phyloP scores from a whole-genome alignment of 495 filamentous ascomycete genomes.

The Rostrohypoxylon terebratum region DNA sequence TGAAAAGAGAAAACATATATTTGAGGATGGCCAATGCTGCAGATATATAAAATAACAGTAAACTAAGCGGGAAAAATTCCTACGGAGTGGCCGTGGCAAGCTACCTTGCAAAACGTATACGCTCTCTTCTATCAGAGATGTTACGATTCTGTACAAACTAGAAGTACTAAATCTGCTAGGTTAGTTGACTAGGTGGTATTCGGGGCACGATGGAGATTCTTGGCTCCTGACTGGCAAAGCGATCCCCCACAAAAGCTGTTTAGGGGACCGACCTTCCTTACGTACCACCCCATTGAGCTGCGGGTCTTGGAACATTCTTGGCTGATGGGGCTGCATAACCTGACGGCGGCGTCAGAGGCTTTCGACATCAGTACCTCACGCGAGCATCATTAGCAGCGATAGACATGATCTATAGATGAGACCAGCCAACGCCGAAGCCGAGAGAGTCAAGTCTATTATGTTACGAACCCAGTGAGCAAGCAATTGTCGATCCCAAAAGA shows the following conservation, averaged over 20 bases:
- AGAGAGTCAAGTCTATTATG: slow-evolving; percentile 16
- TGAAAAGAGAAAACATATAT: slow-evolving; percentile 2
- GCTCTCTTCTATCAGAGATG: slow-evolving; percentile 38
- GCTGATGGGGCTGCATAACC: slow-evolving; percentile 40
- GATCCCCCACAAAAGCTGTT: slow-evolving; percentile 42
- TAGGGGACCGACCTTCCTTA: slow-evolving; percentile 41
- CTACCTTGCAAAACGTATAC: slow-evolving; percentile 34
- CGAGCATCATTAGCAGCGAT: not conserved
- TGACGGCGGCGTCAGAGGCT: slow-evolving; percentile 35
- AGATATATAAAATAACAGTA: slow-evolving; percentile 32
- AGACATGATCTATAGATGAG: not conserved
- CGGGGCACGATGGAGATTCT: slow-evolving; percentile 40
- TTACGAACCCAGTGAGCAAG: slow-evolving; percentile 23
- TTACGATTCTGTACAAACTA: slow-evolving; percentile 31
- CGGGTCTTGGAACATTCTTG: slow-evolving; percentile 35
- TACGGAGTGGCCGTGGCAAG: slow-evolving; percentile 41
- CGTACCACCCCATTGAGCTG: slow-evolving; percentile 26
- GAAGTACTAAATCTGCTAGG: slow-evolving; percentile 7
- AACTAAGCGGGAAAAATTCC: slow-evolving; percentile 17
- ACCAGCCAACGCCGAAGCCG: not conserved
- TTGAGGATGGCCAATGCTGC: slow-evolving; percentile 20
- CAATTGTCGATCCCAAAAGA: slow-evolving; percentile 14
- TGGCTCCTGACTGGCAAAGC: slow-evolving; percentile 43
- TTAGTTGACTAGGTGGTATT: slow-evolving; percentile 28
- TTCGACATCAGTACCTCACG: slow-evolving; percentile 23